Base-by-base conservation (phyloP, 2,329 filamentous ascomycete species). In the Talaromyces rugulosus region DNA sequence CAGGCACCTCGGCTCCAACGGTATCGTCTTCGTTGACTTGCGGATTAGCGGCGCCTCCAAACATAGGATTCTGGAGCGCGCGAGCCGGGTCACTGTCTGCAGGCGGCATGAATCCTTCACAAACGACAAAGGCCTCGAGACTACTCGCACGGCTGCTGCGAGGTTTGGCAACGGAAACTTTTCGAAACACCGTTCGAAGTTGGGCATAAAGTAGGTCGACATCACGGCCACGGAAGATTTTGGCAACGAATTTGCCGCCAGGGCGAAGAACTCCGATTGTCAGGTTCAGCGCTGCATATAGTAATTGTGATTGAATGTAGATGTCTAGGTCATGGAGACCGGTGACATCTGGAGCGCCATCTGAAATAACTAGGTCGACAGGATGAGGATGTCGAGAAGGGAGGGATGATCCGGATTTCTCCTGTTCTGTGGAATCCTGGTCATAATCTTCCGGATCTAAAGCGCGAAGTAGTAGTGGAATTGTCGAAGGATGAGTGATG, bases 291-390 rank as follows among this genome's bases (percentile, higher is more conserved):
- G 95, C 95, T 0, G 94, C 92, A 76, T 96, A 97, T 56, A 99
- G 88, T 8, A 99, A 84, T 77, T 98, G 95, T 8, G 91, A 93
- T 78, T 99, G 95, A 18, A 99, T 91, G 77, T 99, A 99, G 68
- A 98, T 98, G 77, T 99, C 95, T 40, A 99, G 86, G 74, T 99
- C 95, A 75, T 99, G 95, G 1, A 99, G 83, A 23, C 95, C 95
- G 0, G 95, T 99, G 12, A 99, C 95, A 71, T 99, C 95, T 0
- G 95, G 95, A 0, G 95, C 95, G 59, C 95, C 95, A 70, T 99
- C 95, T 62, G 92, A 96, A 65, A 99, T 86, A 28, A 99, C 94
- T 1, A 99, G 85, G 72, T 99, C 95, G 14, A 98, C 94, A 0
- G 89, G 91, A 56, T 92, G 87, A 0, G 88, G 85, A 2, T 89